Evolutionary conservation across 192 early-diverging fungal species (phyloP), one percentile per base, ranked within the genome.

Genomic region (Backusella westeae): DNA sequence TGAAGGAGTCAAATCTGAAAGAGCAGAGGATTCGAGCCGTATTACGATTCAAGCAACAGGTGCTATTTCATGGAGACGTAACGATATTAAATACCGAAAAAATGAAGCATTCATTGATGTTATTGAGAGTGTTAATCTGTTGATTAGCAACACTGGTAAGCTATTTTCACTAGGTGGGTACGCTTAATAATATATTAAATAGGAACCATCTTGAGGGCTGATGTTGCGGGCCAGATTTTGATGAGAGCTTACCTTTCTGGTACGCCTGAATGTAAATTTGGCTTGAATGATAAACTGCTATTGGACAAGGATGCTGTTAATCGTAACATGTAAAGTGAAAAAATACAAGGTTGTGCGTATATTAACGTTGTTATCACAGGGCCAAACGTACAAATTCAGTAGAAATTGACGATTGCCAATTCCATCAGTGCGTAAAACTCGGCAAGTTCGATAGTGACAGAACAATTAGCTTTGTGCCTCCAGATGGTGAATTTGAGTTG

Each of bases 31-130:
- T 23, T 94, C 94, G 82, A 91, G 93, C 26, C 87, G 96, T 9
- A 96, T 95, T 38, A 96, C 97, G 1, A 94, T 95, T 87, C 93
- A 93, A 4, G 97, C 96, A 42, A 99, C 98, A 19, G 96, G 96
- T 19, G 94, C 95, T 1, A 96, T 95, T 39, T 91, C 93, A 19
- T 99, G 96, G 96, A 86, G 98, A 68, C 81, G 95, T 67, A 91
- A 93, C 35, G 98, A 97, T 77, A 96, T 99, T 75, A 92, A 89
- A 78, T 97, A 99, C 85, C 89, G 96, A 75, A 98, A 98, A 85
- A 99, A 99, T 81, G 98, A 99, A 80, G 96, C 95, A 1, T 99
- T 99, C 81, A 88, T 99, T 23, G 98, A 99, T 87, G 97, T 99
- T n/a, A 95, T 99, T 66, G 98, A 99, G 82, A 93, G 92, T 42